phyloP scores from a whole-genome alignment of 148 eudicot species.

The Spergularia marina region DNA sequence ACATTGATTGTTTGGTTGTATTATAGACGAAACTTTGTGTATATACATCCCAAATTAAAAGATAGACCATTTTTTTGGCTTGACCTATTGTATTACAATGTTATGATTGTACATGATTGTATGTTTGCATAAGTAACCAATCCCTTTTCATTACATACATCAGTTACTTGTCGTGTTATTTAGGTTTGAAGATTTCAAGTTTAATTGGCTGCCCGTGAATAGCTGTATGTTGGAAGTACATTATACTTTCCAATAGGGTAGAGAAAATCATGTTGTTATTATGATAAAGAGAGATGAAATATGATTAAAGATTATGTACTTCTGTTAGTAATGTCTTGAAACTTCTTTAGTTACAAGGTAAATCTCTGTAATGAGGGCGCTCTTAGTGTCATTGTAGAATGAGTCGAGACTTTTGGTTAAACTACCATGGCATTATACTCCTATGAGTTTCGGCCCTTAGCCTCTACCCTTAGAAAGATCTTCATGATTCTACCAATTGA shows the following conservation, averaged over 20 bases:
- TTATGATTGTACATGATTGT: constrained; percentile 12
- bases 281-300: constrained; percentile 10
- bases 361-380: neutral
- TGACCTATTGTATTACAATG: neutral
- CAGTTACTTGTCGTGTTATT: neutral
- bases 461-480: no score
- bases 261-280: constrained; percentile 26
- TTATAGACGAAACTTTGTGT: no score
- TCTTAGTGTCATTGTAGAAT: neutral
- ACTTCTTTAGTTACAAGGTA: neutral
- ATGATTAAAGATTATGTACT: constrained; percentile 6
- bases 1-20: no score
- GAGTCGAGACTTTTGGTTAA: neutral
- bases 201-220: constrained; percentile 20
- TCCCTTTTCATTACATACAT: neutral
- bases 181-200: constrained; percentile 22
- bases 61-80: neutral
- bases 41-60: no score
- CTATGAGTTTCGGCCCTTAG: no score
- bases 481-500: no score
- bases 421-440: neutral
- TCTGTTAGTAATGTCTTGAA: no score
- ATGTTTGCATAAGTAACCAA: neutral
- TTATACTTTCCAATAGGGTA: constrained; percentile 8
- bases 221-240: constrained; percentile 11